These are phyloP conservation scores for Pilasporangium apinafurcum DNA, from an alignment of 352 stramenopile species.

Conservation along the genomic window DNA sequence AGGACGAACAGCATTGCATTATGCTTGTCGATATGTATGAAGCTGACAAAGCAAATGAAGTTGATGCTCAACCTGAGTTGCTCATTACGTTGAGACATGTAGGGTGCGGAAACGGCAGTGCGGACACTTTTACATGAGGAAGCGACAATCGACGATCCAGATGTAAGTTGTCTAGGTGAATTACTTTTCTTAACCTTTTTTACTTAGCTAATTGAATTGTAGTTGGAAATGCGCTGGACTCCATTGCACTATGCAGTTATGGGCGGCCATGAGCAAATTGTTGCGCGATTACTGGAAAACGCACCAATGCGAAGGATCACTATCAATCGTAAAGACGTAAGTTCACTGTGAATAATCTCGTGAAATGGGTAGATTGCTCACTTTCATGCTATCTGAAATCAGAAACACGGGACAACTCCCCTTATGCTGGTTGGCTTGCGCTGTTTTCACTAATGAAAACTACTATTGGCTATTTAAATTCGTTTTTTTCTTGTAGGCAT, in stretches of 20 bases:
- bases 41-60: background rate
- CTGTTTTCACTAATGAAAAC: background rate
- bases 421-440: constrained; percentile 60
- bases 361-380: no score
- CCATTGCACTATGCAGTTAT: constrained; percentile 75
- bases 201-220: background rate
- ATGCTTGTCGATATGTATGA: constrained; percentile 60
- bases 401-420: constrained; percentile 74
- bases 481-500: constrained; percentile 28
- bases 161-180: constrained; percentile 23
- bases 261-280: constrained; percentile 55
- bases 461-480: background rate
- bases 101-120: constrained; percentile 51
- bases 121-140: constrained; percentile 66
- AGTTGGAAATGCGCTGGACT: constrained; percentile 81
- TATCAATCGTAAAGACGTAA: constrained; percentile 73
- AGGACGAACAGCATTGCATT: constrained; percentile 64
- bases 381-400: background rate
- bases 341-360: no score
- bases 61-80: background rate
- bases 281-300: constrained; percentile 50
- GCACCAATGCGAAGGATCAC: constrained; percentile 68
- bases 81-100: background rate
- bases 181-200: background rate
- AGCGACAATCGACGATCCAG: constrained; percentile 66